A percentile compares a stretch with the other conserved stretches of the same genome.
Conservation (phyloP, 208 protist genomes). For the Acanthamoeba divionensis region DNA sequence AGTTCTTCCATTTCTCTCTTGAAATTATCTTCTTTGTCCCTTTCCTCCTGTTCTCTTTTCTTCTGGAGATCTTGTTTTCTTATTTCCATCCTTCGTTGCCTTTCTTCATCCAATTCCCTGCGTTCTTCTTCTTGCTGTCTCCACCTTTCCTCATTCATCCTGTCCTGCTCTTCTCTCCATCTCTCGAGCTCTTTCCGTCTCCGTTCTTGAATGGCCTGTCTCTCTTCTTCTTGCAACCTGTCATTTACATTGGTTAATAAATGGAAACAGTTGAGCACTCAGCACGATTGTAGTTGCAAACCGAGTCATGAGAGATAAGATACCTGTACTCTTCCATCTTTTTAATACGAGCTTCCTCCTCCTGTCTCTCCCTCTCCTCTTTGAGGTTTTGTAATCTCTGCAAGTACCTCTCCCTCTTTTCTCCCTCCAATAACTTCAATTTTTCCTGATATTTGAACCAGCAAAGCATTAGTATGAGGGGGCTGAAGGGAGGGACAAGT, state of each 20-base stretch:
- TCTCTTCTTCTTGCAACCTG: neutral
- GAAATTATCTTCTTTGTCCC: conserved; percentile 17
- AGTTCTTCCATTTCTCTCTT: neutral
- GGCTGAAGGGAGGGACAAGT: no score
- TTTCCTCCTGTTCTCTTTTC: conserved; percentile 13
- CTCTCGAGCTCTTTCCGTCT: neutral
- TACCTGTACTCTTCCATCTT: conserved; percentile 11
- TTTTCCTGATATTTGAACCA: conserved; percentile 5
- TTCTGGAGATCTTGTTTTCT: neutral
- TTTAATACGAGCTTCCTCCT: conserved; percentile 3
- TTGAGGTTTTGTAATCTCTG: neutral
- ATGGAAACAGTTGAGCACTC: no score
- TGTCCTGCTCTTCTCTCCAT: conserved; percentile 6
- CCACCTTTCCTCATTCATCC: conserved; percentile 28
- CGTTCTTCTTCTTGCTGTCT: neutral
- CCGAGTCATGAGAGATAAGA: no score
- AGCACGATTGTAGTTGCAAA: no score
- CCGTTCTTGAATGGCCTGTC: neutral
- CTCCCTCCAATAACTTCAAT: neutral
- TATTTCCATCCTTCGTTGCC: neutral
- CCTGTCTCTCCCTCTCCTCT: neutral
- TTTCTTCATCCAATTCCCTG: neutral
- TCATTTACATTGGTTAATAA: no score
- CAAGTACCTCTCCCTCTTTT: neutral
- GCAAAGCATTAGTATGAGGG: no score